Conservation (phyloP, 2,329 filamentous ascomycete genomes). For the Aspergillus tanneri region DNA sequence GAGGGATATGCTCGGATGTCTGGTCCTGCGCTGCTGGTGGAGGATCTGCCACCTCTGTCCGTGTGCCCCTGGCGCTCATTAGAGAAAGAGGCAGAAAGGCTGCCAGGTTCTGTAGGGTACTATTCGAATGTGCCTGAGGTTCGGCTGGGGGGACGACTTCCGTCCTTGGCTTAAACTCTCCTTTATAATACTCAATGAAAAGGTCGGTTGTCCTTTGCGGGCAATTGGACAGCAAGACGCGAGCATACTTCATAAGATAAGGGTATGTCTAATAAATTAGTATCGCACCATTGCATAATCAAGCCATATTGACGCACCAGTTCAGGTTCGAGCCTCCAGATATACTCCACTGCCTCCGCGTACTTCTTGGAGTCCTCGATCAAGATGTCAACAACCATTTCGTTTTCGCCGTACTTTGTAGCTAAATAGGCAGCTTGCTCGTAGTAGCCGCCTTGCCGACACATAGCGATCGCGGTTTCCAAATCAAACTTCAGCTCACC, state of each 20-base stretch:
- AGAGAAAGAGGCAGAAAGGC: slow-evolving; percentile 82
- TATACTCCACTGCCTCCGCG: slow-evolving; percentile 82
- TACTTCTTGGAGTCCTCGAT: slow-evolving; percentile 95
- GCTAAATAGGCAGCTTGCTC: slow-evolving; percentile 96
- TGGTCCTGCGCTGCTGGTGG: slow-evolving; percentile 26
- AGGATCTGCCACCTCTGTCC: slow-evolving; percentile 28
- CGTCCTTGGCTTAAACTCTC: slow-evolving; percentile 69
- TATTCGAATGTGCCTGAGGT: slow-evolving; percentile 56
- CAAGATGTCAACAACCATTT: slow-evolving; percentile 90
- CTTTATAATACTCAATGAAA: slow-evolving; percentile 94
- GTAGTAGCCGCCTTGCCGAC: slow-evolving; percentile 91
- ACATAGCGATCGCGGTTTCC: slow-evolving; percentile 96
- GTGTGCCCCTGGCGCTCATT: slow-evolving; percentile 62
- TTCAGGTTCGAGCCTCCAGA: slow-evolving; percentile 80
- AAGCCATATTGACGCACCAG: slow-evolving; percentile 54
- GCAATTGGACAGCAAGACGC: slow-evolving; percentile 84
- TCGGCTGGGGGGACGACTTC: slow-evolving; percentile 58
- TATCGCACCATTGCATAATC: neutral
- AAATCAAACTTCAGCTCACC: slow-evolving; percentile 89
- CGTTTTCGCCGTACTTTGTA: slow-evolving; percentile 88
- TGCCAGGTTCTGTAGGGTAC: slow-evolving; percentile 80
- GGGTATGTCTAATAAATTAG: slow-evolving; percentile 67
- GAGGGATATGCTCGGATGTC: slow-evolving; percentile 44
- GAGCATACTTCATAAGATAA: slow-evolving; percentile 92
- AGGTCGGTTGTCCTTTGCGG: slow-evolving; percentile 77